Percentiles rank a stretch among this genome's conserved stretches.
Conservation (phyloP, 176 grass and related monocot genomes). For the Dactylis glomerata region DNA sequence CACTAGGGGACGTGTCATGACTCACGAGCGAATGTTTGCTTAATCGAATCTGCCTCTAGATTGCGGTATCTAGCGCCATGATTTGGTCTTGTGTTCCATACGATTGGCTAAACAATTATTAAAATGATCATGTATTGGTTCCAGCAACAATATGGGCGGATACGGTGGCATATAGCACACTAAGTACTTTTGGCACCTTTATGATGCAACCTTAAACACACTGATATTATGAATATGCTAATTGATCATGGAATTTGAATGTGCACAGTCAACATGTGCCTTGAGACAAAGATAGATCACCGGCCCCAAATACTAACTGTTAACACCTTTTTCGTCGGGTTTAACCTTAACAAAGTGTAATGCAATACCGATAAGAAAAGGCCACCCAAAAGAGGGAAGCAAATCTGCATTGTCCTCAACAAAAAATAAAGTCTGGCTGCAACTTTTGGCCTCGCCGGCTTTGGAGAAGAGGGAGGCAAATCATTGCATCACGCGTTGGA, state of each 20-base stretch:
- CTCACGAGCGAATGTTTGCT: not conserved
- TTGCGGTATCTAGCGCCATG: not conserved
- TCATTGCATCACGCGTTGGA: not conserved
- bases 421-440: not conserved
- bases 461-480: not conserved
- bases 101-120: not conserved
- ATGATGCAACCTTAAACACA: not conserved
- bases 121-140: not conserved
- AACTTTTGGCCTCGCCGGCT: not conserved
- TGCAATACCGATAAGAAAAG: not conserved
- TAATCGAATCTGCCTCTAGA: not conserved
- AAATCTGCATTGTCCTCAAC: not conserved
- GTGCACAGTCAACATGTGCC: no score
- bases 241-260: not conserved
- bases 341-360: not conserved
- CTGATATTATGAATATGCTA: not conserved
- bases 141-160: not conserved
- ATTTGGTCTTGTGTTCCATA: not conserved
- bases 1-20: not conserved
- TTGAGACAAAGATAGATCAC: not conserved
- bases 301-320: not conserved
- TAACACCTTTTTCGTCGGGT: not conserved
- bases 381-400: no score
- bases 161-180: constrained; percentile 9
- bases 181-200: not conserved